A percentile compares a stretch with the other conserved stretches of the same genome.
Conservation (phyloP, 371 early-diverging fungal species). For the Funneliformis caledonium region DNA sequence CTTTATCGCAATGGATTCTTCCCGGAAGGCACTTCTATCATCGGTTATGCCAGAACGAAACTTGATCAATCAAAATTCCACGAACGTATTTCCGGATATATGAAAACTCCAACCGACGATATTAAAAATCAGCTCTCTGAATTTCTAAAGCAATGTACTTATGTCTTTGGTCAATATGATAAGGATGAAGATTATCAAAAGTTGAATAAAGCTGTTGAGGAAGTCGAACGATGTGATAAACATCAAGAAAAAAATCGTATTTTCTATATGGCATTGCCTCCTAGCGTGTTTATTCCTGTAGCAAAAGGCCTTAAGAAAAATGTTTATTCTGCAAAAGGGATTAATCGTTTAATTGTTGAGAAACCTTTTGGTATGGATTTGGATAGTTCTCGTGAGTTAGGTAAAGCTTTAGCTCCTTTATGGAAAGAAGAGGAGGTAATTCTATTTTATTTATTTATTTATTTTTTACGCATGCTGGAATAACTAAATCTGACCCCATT, state of each 20-base stretch:
- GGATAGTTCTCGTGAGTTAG: conserved; percentile 77
- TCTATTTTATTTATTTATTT: not conserved
- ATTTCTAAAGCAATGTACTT: conserved; percentile 81
- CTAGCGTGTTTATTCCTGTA: conserved; percentile 90
- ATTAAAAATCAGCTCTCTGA: conserved; percentile 59
- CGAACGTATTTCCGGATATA: conserved; percentile 68
- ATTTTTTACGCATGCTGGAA: not conserved
- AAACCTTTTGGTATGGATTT: conserved; percentile 99
- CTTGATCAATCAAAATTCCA: conserved; percentile 79
- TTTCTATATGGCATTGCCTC: conserved; percentile 99
- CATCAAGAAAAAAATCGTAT: conserved; percentile 63
- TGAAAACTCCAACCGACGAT: conserved; percentile 66
- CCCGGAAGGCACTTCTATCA: conserved; percentile 76
- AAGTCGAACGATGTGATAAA: conserved; percentile 54
- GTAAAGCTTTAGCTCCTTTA: conserved; percentile 65
- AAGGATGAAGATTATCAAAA: conserved; percentile 70
- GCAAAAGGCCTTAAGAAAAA: conserved; percentile 72
- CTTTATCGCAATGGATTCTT: conserved; percentile 79
- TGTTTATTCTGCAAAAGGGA: conserved; percentile 60
- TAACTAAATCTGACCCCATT: conserved; percentile 12
- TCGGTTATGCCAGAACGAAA: conserved; percentile 96
- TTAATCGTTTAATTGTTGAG: conserved; percentile 89
- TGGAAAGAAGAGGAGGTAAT: conserved; percentile 86
- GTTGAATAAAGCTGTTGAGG: conserved; percentile 63
- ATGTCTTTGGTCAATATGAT: conserved; percentile 92